These are phyloP conservation scores for Penicillium canariense DNA, from an alignment of 495 filamentous ascomycete species.

Conservation along the genomic window DNA sequence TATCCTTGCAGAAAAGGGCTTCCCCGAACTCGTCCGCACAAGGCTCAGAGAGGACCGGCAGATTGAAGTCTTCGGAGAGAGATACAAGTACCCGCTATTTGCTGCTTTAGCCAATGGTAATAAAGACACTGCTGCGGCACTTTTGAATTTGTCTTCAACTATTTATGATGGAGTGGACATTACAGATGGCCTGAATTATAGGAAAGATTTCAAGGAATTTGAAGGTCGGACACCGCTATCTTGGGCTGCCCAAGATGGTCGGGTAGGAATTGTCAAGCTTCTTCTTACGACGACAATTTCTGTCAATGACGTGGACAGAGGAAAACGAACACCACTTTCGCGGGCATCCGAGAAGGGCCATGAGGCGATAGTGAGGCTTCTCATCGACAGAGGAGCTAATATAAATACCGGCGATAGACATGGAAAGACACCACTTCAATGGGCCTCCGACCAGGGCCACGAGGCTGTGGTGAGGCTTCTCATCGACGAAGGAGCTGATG, in stretches of 20 bases:
- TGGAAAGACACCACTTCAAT: neutral
- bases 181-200: constrained; percentile 12
- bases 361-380: constrained; percentile 8
- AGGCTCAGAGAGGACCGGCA: constrained; percentile 16
- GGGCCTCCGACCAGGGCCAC: neutral
- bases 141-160: constrained; percentile 22
- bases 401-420: neutral
- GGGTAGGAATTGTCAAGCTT: constrained; percentile 10
- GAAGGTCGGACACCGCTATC: constrained; percentile 22
- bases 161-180: constrained; percentile 15
- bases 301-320: neutral
- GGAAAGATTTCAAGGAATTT: constrained; percentile 3
- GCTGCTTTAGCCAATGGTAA: constrained; percentile 37
- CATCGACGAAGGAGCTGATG: neutral
- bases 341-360: neutral
- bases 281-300: constrained; percentile 10
- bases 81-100: constrained; percentile 43
- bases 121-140: constrained; percentile 19
- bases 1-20: constrained; percentile 44
- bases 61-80: constrained; percentile 32
- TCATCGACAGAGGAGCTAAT: neutral
- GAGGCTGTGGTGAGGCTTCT: neutral
- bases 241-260: constrained; percentile 20
- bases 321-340: neutral
- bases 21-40: constrained; percentile 36